Evolutionary conservation across 306 rosid species (phyloP), one percentile per base, ranked within the genome.

Genomic region (Betula pendula): DNA sequence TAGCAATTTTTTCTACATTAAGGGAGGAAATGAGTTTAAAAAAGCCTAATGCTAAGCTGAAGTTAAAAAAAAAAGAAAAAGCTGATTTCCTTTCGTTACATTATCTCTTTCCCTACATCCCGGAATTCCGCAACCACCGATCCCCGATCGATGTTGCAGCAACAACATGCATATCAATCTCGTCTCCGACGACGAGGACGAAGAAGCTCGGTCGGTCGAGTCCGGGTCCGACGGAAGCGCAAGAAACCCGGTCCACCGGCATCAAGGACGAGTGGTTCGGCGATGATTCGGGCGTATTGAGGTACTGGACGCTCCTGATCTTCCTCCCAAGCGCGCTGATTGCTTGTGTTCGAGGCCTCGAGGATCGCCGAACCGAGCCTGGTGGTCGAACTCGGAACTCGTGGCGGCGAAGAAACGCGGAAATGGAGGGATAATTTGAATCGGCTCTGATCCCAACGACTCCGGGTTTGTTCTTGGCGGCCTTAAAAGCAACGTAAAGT

Each of bases 401-500:
- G 38, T 24, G 58, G 55, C 60, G 20, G 80, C 58, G 16, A 49
- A 74, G 68, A 80, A 16, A 22, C 24, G n/a, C 73, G 44, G 31
- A 84, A 40, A n/a, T 81, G 1, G 83, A 84, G 0, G 79, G 82
- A 44, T n/a, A 95, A 92, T 84, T 84, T 95, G 86, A 91, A 95
- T 85, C 92, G 91, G 75, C 88, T 95, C n/a, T 70, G 92, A 89
- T 82, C n/a, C 91, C 90, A 6, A 85, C 87, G 3, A 91, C 96
- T 13, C 89, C 84, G 74, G n/a, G n/a, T n/a, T n/a, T n/a, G 88
- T 90, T 50, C 86, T 92, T 47, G 82, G 72, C 11, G 99, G 97
- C 72, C 85, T 90, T 43, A 89, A 90, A 82, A 84, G n/a, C n/a
- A 91, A 77, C 98, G 98, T 92, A n/a, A 84, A 89, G 93, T 92